phyloP scores from a whole-genome alignment of 257 asterid species.

The Salvia rosmarinus region DNA sequence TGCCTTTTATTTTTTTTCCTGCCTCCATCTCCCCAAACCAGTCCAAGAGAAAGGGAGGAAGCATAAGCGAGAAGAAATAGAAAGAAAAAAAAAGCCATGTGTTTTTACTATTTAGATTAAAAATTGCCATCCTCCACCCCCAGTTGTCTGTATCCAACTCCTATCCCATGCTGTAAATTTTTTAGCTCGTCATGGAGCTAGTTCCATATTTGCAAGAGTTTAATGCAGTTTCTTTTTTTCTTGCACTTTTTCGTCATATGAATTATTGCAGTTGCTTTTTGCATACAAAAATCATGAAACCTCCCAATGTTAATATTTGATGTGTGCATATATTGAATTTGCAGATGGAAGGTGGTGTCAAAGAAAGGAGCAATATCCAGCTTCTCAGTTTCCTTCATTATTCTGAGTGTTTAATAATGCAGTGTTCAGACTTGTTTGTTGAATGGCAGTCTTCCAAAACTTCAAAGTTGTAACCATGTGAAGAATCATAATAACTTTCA shows the following conservation, averaged over 20 bases:
- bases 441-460: slow-evolving; percentile 16
- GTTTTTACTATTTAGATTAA: not conserved
- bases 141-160: not conserved
- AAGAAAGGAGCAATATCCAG: slow-evolving; percentile 34
- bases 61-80: not conserved
- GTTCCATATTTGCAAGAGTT: slow-evolving; percentile 1
- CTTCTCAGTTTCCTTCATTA: slow-evolving; percentile 23
- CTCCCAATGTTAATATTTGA: slow-evolving; percentile 19
- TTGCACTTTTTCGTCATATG: not conserved
- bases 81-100: not conserved
- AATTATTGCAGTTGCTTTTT: slow-evolving; percentile 11
- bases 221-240: not conserved
- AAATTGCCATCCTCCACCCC: no score
- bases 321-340: slow-evolving; percentile 22
- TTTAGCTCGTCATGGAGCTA: not conserved
- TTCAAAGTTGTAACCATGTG: slow-evolving; percentile 32
- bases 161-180: not conserved
- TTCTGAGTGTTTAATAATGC: slow-evolving; percentile 37
- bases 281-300: not conserved
- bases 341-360: slow-evolving; percentile 42
- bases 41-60: not conserved
- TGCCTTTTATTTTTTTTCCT: not conserved
- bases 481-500: slow-evolving; percentile 2
- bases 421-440: slow-evolving; percentile 39
- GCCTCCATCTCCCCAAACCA: not conserved